These are phyloP conservation scores for Cladosporium velox DNA, from an alignment of 2,329 filamentous ascomycete species.

Conservation along the genomic window DNA sequence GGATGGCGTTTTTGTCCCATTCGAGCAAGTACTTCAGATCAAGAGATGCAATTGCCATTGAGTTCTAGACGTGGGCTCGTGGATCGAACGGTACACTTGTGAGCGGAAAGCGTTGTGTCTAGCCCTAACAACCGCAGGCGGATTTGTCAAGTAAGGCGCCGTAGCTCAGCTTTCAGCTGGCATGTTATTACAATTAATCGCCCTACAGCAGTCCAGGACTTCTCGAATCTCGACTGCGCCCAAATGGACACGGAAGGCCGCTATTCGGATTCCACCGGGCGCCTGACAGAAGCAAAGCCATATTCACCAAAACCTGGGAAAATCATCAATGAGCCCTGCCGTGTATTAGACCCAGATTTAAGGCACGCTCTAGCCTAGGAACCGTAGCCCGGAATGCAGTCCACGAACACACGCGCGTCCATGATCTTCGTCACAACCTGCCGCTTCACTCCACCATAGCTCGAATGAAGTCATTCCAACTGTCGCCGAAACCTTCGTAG, in stretches of 20 bases:
- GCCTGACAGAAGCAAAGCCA: neutral
- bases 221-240: neutral
- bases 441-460: conserved; percentile 24
- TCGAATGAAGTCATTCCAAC: conserved; percentile 26
- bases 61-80: neutral
- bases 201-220: neutral
- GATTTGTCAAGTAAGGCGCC: neutral
- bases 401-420: neutral
- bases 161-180: neutral
- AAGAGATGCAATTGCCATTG: neutral
- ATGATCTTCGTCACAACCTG: neutral
- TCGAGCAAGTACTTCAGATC: neutral
- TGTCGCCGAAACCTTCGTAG: conserved; percentile 27
- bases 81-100: neutral
- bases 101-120: neutral
- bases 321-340: neutral
- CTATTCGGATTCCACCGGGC: neutral
- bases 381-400: neutral
- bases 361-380: neutral
- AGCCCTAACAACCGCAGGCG: neutral
- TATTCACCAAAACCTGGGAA: neutral
- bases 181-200: neutral
- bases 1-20: neutral
- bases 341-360: neutral
- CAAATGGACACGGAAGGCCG: neutral